Base-by-base conservation (phyloP, 2,329 filamentous ascomycete species). In the Alternaria burnsii region DNA sequence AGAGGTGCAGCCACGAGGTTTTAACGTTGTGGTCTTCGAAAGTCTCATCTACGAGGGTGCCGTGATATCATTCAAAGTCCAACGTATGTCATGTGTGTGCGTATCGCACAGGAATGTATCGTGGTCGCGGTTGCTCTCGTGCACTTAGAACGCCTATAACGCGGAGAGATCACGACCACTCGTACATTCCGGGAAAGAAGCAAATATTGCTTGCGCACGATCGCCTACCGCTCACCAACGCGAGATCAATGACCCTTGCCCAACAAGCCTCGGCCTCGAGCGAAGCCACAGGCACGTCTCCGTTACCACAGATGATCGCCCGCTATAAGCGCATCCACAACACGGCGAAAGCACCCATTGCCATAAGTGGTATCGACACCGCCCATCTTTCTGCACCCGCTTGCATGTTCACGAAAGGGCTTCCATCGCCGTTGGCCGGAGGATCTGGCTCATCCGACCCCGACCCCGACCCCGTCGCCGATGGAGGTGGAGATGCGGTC, bases 371-470 rank as follows among this genome's bases (percentile, higher is more conserved):
- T 18, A 46, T 47, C 4, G 64, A 61, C 8, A 68, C 20, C 14
- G 51, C 26, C 62, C 60, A 66, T 18, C 43, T 62, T 5, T 41
- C 38, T 32, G 67, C 63, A 16, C 58, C 63, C n/a, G 69, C 71
- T 32, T 72, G 67, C 67, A 69, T 68, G 34, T 73, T 71, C 32
- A 69, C 68, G 48, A 74, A 74, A 6, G 69, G 71, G 40, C 70
- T 74, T 18, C 71, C 72, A 32, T 71, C 68, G 50, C 62, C 65
- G 34, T 66, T 67, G 16, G 57, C 50, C 16, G 66, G 58, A 18
- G 42, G 36, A 18, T 51, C 34, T 24, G 66, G 43, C 52, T 63
- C 55, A 47, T 62, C 41, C 30, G 67, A 54, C 20, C 32, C 48
- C 43, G 55, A 48, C 9, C 30, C 30, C 44, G 55, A 48, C 10